Conservation (phyloP, 2,329 filamentous ascomycete genomes). For the Daldinia sp. region DNA sequence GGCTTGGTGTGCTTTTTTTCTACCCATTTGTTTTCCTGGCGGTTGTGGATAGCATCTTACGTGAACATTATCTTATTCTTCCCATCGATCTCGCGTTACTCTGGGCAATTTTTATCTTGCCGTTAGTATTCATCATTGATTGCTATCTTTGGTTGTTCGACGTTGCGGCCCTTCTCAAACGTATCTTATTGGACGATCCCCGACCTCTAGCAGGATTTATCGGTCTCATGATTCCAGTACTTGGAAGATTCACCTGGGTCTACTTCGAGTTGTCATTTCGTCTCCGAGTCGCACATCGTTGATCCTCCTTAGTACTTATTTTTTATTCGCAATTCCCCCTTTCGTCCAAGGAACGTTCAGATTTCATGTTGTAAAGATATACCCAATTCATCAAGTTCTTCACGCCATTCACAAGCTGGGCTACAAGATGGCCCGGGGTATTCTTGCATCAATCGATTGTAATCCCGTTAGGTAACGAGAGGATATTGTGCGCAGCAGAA, state of each 20-base stretch:
- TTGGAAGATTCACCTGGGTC: not conserved
- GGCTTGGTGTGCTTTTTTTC: slow-evolving; percentile 10
- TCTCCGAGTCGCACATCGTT: not conserved
- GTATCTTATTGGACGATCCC: slow-evolving; percentile 5
- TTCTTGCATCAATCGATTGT: slow-evolving; percentile 13
- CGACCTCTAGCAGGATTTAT: slow-evolving; percentile 11
- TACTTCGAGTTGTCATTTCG: not conserved
- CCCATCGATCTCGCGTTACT: slow-evolving; percentile 13
- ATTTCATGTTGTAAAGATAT: slow-evolving; percentile 22
- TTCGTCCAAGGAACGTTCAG: not conserved
- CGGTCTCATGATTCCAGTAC: not conserved
- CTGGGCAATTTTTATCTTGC: slow-evolving; percentile 4
- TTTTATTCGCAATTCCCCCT: slow-evolving; percentile 1
- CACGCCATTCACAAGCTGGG: slow-evolving; percentile 13
- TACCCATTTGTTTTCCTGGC: slow-evolving; percentile 5
- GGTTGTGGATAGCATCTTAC: slow-evolving; percentile 19
- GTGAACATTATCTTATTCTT: slow-evolving; percentile 13
- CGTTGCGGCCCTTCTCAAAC: not conserved
- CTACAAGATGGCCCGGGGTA: slow-evolving; percentile 10
- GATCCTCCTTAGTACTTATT: not conserved
- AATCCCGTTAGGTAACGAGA: slow-evolving; percentile 12
- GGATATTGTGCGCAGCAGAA: slow-evolving; percentile 22
- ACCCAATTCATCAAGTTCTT: slow-evolving; percentile 32
- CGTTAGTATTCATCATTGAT: slow-evolving; percentile 2
- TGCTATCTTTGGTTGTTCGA: not conserved